Evolutionary conservation across 2,329 filamentous ascomycete genomes (phyloP).

Genomic region (Rhinocladiella similis): DNA sequence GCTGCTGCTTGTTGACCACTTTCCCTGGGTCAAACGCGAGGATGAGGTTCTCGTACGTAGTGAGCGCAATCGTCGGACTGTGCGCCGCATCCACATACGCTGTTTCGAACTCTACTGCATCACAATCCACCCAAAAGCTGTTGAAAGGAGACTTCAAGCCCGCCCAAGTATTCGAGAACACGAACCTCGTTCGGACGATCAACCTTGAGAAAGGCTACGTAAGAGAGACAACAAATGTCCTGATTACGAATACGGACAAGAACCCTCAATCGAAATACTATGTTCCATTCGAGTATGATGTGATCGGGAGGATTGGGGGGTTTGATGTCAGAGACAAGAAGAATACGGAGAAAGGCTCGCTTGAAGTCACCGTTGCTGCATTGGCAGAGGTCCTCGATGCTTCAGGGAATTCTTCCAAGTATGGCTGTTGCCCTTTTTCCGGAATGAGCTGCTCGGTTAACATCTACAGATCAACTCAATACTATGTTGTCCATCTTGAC

Average conservation of each 20-base stretch:
- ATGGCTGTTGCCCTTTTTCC: constrained; percentile 45
- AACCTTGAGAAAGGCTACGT: constrained; percentile 92
- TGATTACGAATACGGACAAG: constrained; percentile 82
- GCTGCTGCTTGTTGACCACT: constrained; percentile 1
- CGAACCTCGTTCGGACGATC: constrained; percentile 83
- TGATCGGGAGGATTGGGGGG: constrained; percentile 76
- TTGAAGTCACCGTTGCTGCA: constrained; percentile 69
- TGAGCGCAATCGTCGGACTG: constrained; percentile 22
- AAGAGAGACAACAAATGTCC: constrained; percentile 88
- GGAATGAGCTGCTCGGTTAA: constrained; percentile 29
- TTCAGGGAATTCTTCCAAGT: constrained; percentile 54
- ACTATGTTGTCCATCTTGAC: constrained; percentile 80
- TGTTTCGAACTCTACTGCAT: constrained; percentile 27
- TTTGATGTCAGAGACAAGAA: constrained; percentile 94
- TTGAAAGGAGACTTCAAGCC: constrained; percentile 66
- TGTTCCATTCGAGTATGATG: constrained; percentile 75
- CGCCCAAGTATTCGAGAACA: constrained; percentile 89
- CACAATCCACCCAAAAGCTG: constrained; percentile 32
- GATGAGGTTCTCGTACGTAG: constrained; percentile 27
- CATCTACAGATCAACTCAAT: constrained; percentile 65
- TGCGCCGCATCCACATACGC: constrained; percentile 11
- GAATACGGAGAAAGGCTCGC: constrained; percentile 64
- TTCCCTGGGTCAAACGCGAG: constrained; percentile 1
- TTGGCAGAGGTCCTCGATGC: constrained; percentile 50
- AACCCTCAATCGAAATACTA: constrained; percentile 87